Evolutionary conservation across 768 basidiomycete genomes (phyloP), one percentile per base, ranked within the genome.

Genomic region (Dentipellis fragilis): DNA sequence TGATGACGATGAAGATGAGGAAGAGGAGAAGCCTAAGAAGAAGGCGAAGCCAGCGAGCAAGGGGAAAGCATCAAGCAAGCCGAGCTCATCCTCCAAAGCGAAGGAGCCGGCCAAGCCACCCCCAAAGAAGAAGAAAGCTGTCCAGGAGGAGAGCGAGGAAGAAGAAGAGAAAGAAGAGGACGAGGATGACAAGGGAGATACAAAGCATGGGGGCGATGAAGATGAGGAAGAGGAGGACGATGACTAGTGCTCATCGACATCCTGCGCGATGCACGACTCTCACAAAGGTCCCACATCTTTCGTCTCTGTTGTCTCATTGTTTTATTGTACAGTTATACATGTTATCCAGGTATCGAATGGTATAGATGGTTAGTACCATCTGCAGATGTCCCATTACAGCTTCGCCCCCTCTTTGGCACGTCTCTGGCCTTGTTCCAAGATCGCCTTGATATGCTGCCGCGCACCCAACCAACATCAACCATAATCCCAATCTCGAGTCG

Each of bases 1-100:
- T 10, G 68, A 68, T 1, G 78, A 76, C 50, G 84, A 81, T 52
- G 80, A 80, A 55, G 75, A 74, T 52, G 71, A 74, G 49, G 76
- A 76, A 58, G 74, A 75, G 45, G 76, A 76, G 22, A 69, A 70
- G 45, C 63, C 71, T 46, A 73, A 75, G 62, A 73, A 69, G 64
- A 74, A 74, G 58, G 64, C 68, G 17, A 14, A 40, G 38, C 54
- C 50, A 45, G 35, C 19, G 11, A 58, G 55, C 47, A 19, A 36
- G 21, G 40, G 34, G 12, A 10, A 29, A 6, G 6, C 29, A 29
- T 29, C 29, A 29, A 29, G 29, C 29, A 16, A 48, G 11, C 14
- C n/a, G 0, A 14, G 22, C 5, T 36, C 55, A 11, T 56, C 49
- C 46, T 23, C 58, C 11, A 56, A 40, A 35, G 40, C n/a, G 10